Conservation (phyloP, 2,329 filamentous ascomycete species). For the Tolypocladium amazonense region DNA sequence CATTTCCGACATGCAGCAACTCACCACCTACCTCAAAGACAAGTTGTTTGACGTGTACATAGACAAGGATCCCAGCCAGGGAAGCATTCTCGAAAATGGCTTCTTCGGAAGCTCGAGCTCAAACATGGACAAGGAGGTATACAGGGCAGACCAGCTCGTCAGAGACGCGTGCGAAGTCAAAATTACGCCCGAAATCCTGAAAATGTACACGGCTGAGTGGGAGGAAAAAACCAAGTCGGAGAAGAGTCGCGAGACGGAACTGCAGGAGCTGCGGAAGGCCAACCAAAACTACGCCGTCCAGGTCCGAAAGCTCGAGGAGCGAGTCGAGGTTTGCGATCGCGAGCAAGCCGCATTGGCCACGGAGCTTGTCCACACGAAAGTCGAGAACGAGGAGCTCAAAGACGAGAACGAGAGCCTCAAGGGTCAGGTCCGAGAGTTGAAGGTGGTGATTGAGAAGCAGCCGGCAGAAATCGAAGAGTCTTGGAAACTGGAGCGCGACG, state of each 20-base stretch:
- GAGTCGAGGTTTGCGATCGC: constrained; percentile 75
- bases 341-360: constrained; percentile 89
- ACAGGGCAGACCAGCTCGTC: constrained; percentile 86
- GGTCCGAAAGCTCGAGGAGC: constrained; percentile 78
- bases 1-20: constrained; percentile 83
- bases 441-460: constrained; percentile 79
- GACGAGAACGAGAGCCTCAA: constrained; percentile 85
- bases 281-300: constrained; percentile 61
- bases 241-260: constrained; percentile 70
- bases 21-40: constrained; percentile 88
- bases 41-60: constrained; percentile 95
- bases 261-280: constrained; percentile 59
- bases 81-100: constrained; percentile 85
- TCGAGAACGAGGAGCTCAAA: constrained; percentile 80
- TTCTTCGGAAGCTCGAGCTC: constrained; percentile 91
- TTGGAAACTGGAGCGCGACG: constrained; percentile 77
- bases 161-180: constrained; percentile 84
- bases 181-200: constrained; percentile 73
- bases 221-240: constrained; percentile 80
- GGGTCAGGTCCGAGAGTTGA: constrained; percentile 75
- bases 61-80: constrained; percentile 84
- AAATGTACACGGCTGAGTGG: constrained; percentile 77
- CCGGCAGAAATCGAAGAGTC: constrained; percentile 77
- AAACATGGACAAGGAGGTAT: constrained; percentile 89
- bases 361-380: constrained; percentile 82